These are phyloP conservation scores for Rhodotorula diobovata DNA, from an alignment of 768 basidiomycete genomes.

Conservation along the genomic window DNA sequence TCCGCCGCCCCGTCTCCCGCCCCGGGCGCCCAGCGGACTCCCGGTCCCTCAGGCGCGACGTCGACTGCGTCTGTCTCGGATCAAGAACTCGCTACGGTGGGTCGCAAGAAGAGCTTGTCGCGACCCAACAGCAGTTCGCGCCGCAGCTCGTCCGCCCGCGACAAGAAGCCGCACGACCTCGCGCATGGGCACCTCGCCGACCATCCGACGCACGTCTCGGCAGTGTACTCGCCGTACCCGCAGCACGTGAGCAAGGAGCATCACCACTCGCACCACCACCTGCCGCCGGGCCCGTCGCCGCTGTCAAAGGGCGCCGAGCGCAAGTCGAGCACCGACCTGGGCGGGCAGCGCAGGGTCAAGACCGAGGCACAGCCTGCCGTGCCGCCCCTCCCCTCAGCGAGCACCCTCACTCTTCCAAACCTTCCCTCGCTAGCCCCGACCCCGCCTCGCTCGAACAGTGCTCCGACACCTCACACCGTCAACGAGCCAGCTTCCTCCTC, in stretches of 20 bases:
- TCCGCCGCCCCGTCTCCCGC: slow-evolving; percentile 5
- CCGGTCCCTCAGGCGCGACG: not conserved
- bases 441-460: not conserved
- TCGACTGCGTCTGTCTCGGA: not conserved
- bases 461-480: not conserved
- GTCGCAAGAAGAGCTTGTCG: slow-evolving; percentile 30
- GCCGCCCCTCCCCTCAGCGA: not conserved
- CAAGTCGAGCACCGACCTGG: not conserved
- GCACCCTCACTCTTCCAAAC: not conserved
- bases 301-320: not conserved
- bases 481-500: not conserved
- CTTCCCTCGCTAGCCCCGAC: not conserved
- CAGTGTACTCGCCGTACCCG: slow-evolving; percentile 23
- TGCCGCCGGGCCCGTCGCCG: not conserved
- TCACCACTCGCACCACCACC: not conserved
- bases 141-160: slow-evolving; percentile 1
- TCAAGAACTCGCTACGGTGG: slow-evolving; percentile 23
- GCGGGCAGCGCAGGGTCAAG: not conserved
- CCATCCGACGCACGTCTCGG: slow-evolving; percentile 21
- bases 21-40: not conserved
- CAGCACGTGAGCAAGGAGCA: slow-evolving; percentile 8
- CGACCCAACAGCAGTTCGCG: slow-evolving; percentile 14
- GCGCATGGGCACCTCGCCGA: slow-evolving; percentile 28
- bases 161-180: slow-evolving; percentile 31
- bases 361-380: not conserved